phyloP scores from a whole-genome alignment of 1,139 yeast species.

The Yamadazyma buinensis region DNA sequence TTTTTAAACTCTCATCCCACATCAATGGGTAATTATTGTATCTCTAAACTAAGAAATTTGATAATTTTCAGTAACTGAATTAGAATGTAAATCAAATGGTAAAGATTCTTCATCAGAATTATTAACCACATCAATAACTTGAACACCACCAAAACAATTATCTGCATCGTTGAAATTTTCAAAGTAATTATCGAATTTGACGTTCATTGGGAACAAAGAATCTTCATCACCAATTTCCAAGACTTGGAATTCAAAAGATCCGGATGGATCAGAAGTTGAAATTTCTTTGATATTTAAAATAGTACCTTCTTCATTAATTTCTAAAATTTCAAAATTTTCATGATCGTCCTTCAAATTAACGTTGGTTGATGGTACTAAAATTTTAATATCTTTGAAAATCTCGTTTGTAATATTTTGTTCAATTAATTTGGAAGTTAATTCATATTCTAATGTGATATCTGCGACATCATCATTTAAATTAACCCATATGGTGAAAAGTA shows the following conservation, averaged over 20 bases:
- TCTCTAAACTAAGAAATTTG: constrained; percentile 36
- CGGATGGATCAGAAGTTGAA: constrained; percentile 51
- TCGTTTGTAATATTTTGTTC: constrained; percentile 24
- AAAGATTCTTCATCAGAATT: constrained; percentile 45
- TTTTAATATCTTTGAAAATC: constrained; percentile 51
- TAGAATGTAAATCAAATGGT: constrained; percentile 69
- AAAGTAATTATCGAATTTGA: constrained; percentile 42
- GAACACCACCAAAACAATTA: constrained; percentile 38
- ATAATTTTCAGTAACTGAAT: constrained; percentile 62
- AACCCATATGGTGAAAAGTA: constrained; percentile 84
- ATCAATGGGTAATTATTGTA: too few species aligned
- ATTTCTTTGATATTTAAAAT: constrained; percentile 51
- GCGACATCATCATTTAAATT: constrained; percentile 60
- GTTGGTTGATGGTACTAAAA: constrained; percentile 61
- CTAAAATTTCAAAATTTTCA: constrained; percentile 46
- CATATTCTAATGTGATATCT: constrained; percentile 86
- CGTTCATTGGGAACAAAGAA: constrained; percentile 82
- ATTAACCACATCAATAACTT: constrained; percentile 39
- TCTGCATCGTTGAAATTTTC: constrained; percentile 38
- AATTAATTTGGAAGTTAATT: constrained; percentile 46
- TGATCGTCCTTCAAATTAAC: constrained; percentile 54
- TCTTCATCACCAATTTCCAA: constrained; percentile 60
- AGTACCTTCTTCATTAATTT: constrained; percentile 45
- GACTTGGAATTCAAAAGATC: constrained; percentile 77
- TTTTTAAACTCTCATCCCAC: too few species aligned